Conservation (phyloP, 2,329 filamentous ascomycete genomes). For the Xylaria sp. region DNA sequence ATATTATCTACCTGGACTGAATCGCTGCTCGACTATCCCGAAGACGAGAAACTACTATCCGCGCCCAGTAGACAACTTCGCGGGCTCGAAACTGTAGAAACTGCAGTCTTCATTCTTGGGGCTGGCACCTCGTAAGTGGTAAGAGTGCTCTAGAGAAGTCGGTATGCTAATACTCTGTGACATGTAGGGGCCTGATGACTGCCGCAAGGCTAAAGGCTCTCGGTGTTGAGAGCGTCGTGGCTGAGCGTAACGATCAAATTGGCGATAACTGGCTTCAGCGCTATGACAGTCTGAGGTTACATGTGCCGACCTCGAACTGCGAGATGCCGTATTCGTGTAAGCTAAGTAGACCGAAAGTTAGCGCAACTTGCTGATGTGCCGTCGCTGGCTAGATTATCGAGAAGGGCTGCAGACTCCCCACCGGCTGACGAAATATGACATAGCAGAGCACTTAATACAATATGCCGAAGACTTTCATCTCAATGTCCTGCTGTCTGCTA, state of each 20-base stretch:
- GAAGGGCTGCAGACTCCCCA: background rate
- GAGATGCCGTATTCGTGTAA: background rate
- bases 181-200: background rate
- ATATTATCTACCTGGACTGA: background rate
- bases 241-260: background rate
- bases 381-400: background rate
- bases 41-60: background rate
- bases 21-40: background rate
- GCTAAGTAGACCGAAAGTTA: background rate
- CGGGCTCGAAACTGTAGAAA: background rate
- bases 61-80: background rate
- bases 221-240: background rate
- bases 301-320: background rate
- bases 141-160: background rate
- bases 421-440: background rate
- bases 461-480: background rate
- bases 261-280: background rate
- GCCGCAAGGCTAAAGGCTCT: background rate
- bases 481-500: background rate
- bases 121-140: background rate
- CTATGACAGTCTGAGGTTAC: background rate
- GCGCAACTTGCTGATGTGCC: background rate
- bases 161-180: background rate
- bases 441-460: background rate
- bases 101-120: background rate